Evolutionary conservation across 192 early-diverging fungal genomes (phyloP).

Genomic region (Phycomyces nitens): DNA sequence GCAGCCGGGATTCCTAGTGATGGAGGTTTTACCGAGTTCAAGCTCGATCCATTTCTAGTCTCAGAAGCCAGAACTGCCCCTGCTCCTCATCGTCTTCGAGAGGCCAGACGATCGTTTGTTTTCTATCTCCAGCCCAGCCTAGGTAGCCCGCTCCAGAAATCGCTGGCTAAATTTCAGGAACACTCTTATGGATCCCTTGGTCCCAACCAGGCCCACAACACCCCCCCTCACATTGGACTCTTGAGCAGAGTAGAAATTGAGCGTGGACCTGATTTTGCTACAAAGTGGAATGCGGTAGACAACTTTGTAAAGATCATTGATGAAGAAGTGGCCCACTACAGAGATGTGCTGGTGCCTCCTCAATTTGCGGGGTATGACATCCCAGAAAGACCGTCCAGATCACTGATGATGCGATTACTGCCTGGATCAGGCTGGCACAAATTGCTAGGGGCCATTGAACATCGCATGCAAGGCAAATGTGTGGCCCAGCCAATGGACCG

Average conservation of each 20-base stretch:
- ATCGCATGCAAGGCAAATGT: constrained; percentile 9
- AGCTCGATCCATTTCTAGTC: constrained; percentile 16
- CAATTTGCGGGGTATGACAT: constrained; percentile 26
- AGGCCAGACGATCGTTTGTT: constrained; percentile 22
- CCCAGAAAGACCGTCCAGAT: constrained; percentile 22
- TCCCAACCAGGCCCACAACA: constrained; percentile 38
- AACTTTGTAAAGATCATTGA: constrained; percentile 21
- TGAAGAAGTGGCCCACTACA: constrained; percentile 10
- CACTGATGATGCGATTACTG: constrained; percentile 22
- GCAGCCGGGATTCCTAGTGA: neutral
- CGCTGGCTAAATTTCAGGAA: constrained; percentile 32
- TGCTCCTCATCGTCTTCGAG: constrained; percentile 30
- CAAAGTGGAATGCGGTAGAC: constrained; percentile 29
- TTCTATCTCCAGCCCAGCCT: constrained; percentile 27
- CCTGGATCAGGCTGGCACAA: constrained; percentile 16
- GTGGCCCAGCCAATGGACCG: constrained; percentile 22
- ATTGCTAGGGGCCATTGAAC: constrained; percentile 19
- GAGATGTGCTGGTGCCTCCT: constrained; percentile 1
- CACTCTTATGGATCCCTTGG: constrained; percentile 21
- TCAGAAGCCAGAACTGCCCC: constrained; percentile 3
- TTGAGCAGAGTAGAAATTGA: constrained; percentile 23
- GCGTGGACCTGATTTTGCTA: constrained; percentile 14
- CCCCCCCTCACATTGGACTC: constrained; percentile 24
- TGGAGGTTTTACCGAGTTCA: constrained; percentile 26
- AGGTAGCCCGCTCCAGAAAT: constrained; percentile 11